Percentiles rank a stretch among this genome's conserved stretches.
phyloP scores from a whole-genome alignment of 306 rosid genomes.

The Cucumis sativus region Cucumber_9930_V3 NC_026659.2:28370501-28371000 shows the following conservation, averaged over 20 bases:
- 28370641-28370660: constrained; percentile 20
- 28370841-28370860: constrained; percentile 31
- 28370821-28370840: constrained; percentile 25
- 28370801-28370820: constrained; percentile 46
- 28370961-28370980: constrained; percentile 29
- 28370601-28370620: neutral
- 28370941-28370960: constrained; percentile 4
- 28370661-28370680: constrained; percentile 24
- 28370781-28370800: constrained; percentile 36
- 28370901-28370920: constrained; percentile 12
- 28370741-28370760: neutral
- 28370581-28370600: neutral
- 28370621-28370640: neutral
- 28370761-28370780: constrained; percentile 5
- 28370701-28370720: constrained; percentile 9
- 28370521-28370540: neutral
- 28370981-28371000: constrained; percentile 46
- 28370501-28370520: neutral
- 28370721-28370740: constrained; percentile 10
- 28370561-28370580: constrained; percentile 1
- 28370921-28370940: neutral
- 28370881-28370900: constrained; percentile 26
- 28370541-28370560: constrained; percentile 14
- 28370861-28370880: constrained; percentile 10
- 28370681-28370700: constrained; percentile 7